Evolutionary conservation across 805 yeast genomes (phyloP), one percentile per base, ranked within the genome.

Genomic region (Yarrowia sp.): DNA sequence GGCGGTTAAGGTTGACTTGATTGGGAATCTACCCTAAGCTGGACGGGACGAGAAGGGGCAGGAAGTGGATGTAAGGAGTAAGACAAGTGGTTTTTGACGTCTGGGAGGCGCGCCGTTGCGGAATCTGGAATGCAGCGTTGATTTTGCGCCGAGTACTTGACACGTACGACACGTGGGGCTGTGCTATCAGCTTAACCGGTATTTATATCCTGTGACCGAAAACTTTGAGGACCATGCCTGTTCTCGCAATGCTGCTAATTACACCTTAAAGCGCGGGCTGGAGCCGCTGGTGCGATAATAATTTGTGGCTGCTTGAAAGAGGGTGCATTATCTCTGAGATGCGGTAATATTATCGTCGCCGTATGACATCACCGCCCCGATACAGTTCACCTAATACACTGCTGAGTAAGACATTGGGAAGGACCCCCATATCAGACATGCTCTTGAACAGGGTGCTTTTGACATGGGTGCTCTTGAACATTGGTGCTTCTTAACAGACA

Each of bases 1-100:
- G 51, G 16, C 21, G 16, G 51, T 44, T 44, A 10, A 44, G 35
- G 51, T 44, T 44, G 51, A 35, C 35, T 44, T 24, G 47, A 42
- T 42, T 42, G 47, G 47, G 47, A 42, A 25, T 42, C 47, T 25
- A 18, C 51, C 51, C 51, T 44, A 44, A 44, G 27, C 24, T 24
- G 51, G 12, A 6, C n/a, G 9, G 24, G 8, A 24, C 47, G 6
- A 25, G 47, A 42, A 42, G 47, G 21, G 47, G 32, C 47, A 42
- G 14, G 47, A 25, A 16, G 10, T 42, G 32, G 47, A 24, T 25
- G 32, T 14, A 42, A 42, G 32, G 19, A 16, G 47, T 16, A 42
- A 16, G 32, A 22, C 44, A 39, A 39, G 44, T 22, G 29, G 25
- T 6, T 7, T 39, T 4, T 39, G 44, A 39, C 29, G 29, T 39